Conservation (phyloP, 2,329 filamentous ascomycete genomes). For the Exophiala viscosa region DNA sequence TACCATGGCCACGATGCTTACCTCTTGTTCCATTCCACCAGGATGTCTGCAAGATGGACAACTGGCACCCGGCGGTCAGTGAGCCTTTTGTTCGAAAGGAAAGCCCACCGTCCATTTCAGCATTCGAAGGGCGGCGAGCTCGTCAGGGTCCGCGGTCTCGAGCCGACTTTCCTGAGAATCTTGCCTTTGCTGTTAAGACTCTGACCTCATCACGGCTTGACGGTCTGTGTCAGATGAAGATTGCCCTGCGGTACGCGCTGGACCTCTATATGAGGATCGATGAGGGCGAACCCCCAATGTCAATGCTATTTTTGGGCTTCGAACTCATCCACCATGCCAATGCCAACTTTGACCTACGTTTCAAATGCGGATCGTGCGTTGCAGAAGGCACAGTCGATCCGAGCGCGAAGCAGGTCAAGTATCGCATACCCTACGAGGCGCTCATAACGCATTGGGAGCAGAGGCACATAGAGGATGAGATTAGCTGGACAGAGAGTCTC, state of each 20-base stretch:
- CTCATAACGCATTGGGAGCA: conserved; percentile 24
- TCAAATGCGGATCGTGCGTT: conserved; percentile 23
- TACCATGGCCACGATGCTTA: conserved; percentile 33
- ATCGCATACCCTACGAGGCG: conserved; percentile 11
- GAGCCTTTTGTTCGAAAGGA: conserved; percentile 17
- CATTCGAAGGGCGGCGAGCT: conserved; percentile 24
- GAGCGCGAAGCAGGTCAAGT: conserved; percentile 13
- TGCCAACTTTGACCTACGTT: conserved; percentile 17
- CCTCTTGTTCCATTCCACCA: conserved; percentile 33
- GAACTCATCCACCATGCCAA: conserved; percentile 18
- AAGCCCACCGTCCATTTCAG: conserved; percentile 14
- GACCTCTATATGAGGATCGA: conserved; percentile 9
- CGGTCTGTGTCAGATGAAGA: conserved; percentile 25
- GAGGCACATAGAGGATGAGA: conserved; percentile 11
- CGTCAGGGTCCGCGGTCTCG: conserved; percentile 4
- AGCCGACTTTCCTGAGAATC: conserved; percentile 26
- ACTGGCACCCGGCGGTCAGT: conserved; percentile 30
- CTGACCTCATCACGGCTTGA: conserved; percentile 26
- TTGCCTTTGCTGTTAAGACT: conserved; percentile 26
- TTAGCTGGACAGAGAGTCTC: conserved; percentile 16
- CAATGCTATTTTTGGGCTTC: conserved; percentile 6
- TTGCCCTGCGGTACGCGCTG: conserved; percentile 30
- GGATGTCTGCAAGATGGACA: conserved; percentile 20
- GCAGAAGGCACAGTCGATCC: conserved; percentile 8
- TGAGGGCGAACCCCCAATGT: conserved; percentile 1